phyloP scores from a whole-genome alignment of 1,139 yeast species.

The Ogataea hybrid region DNA sequence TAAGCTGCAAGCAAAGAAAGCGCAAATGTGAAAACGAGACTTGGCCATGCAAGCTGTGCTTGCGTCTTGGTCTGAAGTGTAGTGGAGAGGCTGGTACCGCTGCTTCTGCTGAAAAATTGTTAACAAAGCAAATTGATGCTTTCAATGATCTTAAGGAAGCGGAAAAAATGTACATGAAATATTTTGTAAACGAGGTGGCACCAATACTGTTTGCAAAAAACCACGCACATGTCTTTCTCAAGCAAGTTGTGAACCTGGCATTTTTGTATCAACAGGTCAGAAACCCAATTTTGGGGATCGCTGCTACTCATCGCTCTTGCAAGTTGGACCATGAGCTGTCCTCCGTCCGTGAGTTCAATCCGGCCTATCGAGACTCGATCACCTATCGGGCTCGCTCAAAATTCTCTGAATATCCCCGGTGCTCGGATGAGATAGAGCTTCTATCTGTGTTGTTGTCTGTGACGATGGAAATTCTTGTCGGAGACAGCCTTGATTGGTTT shows the following conservation, averaged over 20 bases:
- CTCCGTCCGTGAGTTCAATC: not conserved
- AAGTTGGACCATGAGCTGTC: not conserved
- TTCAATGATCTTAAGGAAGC: not conserved
- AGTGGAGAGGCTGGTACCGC: constrained; percentile 4
- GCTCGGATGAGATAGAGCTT: constrained; percentile 5
- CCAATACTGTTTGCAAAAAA: constrained; percentile 16
- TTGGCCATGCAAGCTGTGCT: constrained; percentile 18
- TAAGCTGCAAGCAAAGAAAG: constrained; percentile 13
- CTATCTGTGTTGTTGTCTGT: constrained; percentile 12
- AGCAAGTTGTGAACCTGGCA: constrained; percentile 13
- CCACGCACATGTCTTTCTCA: constrained; percentile 11
- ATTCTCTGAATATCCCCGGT: constrained; percentile 5
- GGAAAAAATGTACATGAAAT: constrained; percentile 14
- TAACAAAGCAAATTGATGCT: constrained; percentile 4
- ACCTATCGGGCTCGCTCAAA: constrained; percentile 16
- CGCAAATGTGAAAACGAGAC: constrained; percentile 15
- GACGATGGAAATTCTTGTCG: constrained; percentile 18
- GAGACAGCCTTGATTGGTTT: constrained; percentile 19
- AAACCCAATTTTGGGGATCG: constrained; percentile 17
- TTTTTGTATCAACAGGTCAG: constrained; percentile 3
- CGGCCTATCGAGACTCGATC: constrained; percentile 15
- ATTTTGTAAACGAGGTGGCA: constrained; percentile 16
- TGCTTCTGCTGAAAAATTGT: not conserved
- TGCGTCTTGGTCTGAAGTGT: constrained; percentile 8
- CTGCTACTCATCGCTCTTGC: constrained; percentile 19